These are phyloP conservation scores for Fagus crenata DNA, from an alignment of 306 rosid genomes.

Conservation along the genomic window DNA sequence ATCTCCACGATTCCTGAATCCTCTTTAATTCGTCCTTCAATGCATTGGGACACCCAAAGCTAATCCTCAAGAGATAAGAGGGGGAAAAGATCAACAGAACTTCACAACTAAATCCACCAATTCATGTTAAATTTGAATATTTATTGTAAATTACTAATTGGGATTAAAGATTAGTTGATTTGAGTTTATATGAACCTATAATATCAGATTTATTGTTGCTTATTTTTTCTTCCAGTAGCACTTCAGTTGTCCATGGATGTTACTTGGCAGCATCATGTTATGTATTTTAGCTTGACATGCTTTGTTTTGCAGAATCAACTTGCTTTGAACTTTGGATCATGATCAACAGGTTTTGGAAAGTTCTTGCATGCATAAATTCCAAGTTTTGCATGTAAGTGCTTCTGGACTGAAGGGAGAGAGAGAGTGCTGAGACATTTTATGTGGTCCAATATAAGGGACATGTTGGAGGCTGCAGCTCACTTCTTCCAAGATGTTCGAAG, in stretches of 20 bases:
- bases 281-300: neutral
- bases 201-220: neutral
- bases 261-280: neutral
- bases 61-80: neutral
- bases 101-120: too few species aligned
- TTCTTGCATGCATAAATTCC: too few species aligned
- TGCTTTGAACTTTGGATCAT: too few species aligned
- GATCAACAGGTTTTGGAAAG: too few species aligned
- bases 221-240: neutral
- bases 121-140: neutral
- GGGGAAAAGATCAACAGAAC: too few species aligned
- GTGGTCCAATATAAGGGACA: too few species aligned
- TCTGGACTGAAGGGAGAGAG: too few species aligned
- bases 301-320: too few species aligned
- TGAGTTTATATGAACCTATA: neutral
- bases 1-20: neutral
- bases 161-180: neutral
- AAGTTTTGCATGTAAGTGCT: too few species aligned
- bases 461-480: too few species aligned
- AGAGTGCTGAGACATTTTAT: too few species aligned
- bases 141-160: neutral
- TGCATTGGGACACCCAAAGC: neutral
- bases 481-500: too few species aligned
- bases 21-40: neutral
- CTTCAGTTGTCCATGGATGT: neutral